These are phyloP conservation scores for Tulasnella sp. DNA, from an alignment of 768 basidiomycete genomes.

Conservation along the genomic window DNA sequence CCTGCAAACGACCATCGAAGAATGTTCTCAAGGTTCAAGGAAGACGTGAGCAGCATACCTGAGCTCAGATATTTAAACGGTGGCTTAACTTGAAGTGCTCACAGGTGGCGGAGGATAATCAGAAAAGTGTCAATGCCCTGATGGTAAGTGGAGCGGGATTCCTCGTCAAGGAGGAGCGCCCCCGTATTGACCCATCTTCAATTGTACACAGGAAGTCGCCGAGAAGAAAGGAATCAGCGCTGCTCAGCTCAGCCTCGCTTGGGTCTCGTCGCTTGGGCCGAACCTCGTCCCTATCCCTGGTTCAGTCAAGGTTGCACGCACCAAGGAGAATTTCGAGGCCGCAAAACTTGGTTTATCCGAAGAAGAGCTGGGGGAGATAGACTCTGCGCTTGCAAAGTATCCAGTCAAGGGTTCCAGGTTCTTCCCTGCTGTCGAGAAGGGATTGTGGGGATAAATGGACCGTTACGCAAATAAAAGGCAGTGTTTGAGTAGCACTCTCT, in stretches of 20 bases:
- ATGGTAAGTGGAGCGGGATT: not conserved
- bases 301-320: not conserved
- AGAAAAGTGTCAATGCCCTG: slow-evolving; percentile 34
- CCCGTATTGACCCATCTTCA: not conserved
- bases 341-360: not conserved
- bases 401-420: not conserved
- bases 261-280: slow-evolving; percentile 33
- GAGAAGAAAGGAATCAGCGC: slow-evolving; percentile 34
- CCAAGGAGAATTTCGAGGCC: not conserved
- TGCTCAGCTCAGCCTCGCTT: slow-evolving; percentile 33
- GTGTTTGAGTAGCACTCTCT: too few species aligned
- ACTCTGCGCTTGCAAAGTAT: not conserved
- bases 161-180: not conserved
- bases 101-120: slow-evolving; percentile 32
- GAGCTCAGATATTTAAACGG: not conserved
- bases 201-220: slow-evolving; percentile 27
- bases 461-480: too few species aligned
- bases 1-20: slow-evolving; percentile 35
- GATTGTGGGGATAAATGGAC: slow-evolving; percentile 6
- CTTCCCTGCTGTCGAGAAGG: not conserved
- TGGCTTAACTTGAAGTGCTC: not conserved
- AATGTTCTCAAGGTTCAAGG: slow-evolving; percentile 35
- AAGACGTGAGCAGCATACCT: slow-evolving; percentile 24
- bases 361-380: not conserved
- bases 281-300: slow-evolving; percentile 43